phyloP scores from a whole-genome alignment of 148 eudicot genomes.

The Rhododendron williamsianum region DNA sequence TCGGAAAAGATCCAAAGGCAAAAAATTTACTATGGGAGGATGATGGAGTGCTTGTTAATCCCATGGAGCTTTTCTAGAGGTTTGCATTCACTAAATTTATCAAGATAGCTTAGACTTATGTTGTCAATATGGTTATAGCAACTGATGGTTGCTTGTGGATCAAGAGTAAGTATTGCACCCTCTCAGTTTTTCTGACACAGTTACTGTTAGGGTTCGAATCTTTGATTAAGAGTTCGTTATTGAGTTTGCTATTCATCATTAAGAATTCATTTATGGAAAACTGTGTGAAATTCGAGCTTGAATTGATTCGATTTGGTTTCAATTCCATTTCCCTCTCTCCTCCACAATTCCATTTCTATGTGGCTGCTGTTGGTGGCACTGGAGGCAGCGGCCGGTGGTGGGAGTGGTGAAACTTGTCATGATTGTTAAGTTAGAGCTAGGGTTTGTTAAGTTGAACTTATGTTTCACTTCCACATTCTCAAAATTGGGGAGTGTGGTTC shows the following conservation, averaged over 20 bases:
- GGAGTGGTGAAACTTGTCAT: not conserved
- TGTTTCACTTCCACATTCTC: not conserved
- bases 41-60: constrained; percentile 63
- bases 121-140: not conserved
- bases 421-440: not conserved
- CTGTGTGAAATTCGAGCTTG: not conserved
- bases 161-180: not conserved
- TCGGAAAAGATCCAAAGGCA: constrained; percentile 49
- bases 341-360: not conserved
- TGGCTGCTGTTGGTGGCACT: not conserved
- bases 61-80: constrained; percentile 72
- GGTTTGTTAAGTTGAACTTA: not conserved
- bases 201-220: not conserved
- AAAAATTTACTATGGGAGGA: constrained; percentile 67
- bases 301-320: not conserved
- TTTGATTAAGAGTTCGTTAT: not conserved
- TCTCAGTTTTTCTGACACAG: not conserved
- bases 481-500: not conserved
- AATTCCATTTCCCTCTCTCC: not conserved
- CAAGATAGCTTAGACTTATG: not conserved
- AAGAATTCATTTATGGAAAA: not conserved
- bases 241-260: not conserved
- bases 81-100: constrained; percentile 10
- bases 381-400: not conserved
- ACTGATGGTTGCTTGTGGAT: not conserved